phyloP scores from a whole-genome alignment of 2,329 filamentous ascomycete species.

The Penicillium janthinellum region DNA sequence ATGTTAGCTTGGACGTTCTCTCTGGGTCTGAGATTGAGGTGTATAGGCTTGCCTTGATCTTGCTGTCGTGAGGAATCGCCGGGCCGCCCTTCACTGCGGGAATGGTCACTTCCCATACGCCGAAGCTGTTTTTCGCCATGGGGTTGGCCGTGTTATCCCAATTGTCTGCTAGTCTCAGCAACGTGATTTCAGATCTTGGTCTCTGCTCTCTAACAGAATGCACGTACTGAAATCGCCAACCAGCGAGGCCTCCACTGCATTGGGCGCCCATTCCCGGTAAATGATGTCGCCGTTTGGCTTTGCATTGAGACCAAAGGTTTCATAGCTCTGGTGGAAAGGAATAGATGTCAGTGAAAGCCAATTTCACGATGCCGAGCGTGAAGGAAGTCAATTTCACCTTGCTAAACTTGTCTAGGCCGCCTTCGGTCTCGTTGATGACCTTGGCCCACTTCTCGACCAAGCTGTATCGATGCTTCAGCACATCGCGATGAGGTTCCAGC shows the following conservation, averaged over 20 bases:
- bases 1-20: background rate
- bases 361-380: background rate
- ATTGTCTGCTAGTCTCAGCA: constrained; percentile 60
- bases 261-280: constrained; percentile 96
- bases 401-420: constrained; percentile 88
- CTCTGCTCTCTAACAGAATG: background rate
- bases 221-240: constrained; percentile 89
- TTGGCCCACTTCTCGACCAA: constrained; percentile 87
- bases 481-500: constrained; percentile 79
- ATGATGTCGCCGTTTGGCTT: constrained; percentile 78
- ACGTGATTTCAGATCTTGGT: constrained; percentile 8
- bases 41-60: constrained; percentile 73
- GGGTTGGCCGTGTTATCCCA: constrained; percentile 83
- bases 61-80: constrained; percentile 88
- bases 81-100: constrained; percentile 73
- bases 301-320: constrained; percentile 84
- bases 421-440: constrained; percentile 78
- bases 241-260: constrained; percentile 78
- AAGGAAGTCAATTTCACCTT: constrained; percentile 56
- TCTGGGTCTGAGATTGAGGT: background rate
- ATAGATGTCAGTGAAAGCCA: background rate
- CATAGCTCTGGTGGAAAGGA: constrained; percentile 65
- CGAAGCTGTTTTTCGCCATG: constrained; percentile 84
- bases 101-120: constrained; percentile 81
- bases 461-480: constrained; percentile 73